Percentiles rank a stretch among this genome's conserved stretches.
phyloP scores from a whole-genome alignment of 345 rosid genomes.

The Crucihimalaya himalaica region DNA sequence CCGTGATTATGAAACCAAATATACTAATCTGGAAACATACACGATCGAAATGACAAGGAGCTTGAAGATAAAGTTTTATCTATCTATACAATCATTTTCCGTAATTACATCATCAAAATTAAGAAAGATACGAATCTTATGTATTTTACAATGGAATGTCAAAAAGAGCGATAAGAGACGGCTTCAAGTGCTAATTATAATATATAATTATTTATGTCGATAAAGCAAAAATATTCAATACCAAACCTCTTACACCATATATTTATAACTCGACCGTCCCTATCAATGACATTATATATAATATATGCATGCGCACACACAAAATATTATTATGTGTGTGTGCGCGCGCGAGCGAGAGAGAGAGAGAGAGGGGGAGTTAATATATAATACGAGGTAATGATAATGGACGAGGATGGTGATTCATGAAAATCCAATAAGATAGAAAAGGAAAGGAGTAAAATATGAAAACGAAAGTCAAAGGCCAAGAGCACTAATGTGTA shows the following conservation, averaged over 20 bases:
- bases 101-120: conserved; percentile 8
- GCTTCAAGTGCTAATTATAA: conserved; percentile 16
- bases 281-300: conserved; percentile 23
- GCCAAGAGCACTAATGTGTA: conserved; percentile 20
- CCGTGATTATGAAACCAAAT: not conserved
- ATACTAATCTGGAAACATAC: not conserved
- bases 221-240: conserved; percentile 19
- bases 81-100: conserved; percentile 2
- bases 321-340: not conserved
- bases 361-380: conserved; percentile 2
- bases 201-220: not conserved
- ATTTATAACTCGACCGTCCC: conserved; percentile 27
- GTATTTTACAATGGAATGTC: conserved; percentile 13
- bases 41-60: not conserved
- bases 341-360: not conserved
- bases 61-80: conserved; percentile 12
- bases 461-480: conserved; percentile 38
- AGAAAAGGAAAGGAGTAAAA: conserved; percentile 30
- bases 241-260: conserved; percentile 7
- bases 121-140: conserved; percentile 21
- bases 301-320: conserved; percentile 28
- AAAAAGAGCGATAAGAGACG: conserved; percentile 17
- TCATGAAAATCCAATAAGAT: conserved; percentile 36
- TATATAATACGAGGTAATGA: conserved; percentile 41
- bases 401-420: conserved; percentile 35